These are phyloP conservation scores for Elymus sibiricus DNA, from an alignment of 176 grass and related monocot species.

Conservation along the genomic window DNA sequence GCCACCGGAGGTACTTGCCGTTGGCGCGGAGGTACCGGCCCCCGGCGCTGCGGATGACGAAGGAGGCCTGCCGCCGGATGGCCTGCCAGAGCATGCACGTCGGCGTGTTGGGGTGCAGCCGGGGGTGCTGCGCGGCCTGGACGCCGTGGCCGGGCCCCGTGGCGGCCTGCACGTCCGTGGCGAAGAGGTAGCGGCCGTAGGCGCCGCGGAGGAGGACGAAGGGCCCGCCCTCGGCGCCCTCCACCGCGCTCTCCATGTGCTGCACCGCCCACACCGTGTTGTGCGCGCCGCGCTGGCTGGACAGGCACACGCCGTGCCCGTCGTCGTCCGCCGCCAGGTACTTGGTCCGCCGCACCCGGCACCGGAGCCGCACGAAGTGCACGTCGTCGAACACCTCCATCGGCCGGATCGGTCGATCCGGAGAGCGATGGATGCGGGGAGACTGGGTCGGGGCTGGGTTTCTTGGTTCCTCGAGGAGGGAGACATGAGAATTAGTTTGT, in stretches of 20 bases:
- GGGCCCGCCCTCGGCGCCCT: conserved; percentile 15
- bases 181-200: conserved; percentile 41
- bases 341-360: conserved; percentile 3
- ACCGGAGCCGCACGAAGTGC: conserved; percentile 35
- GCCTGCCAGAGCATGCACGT: conserved; percentile 24
- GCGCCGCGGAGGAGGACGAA: conserved; percentile 31
- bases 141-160: conserved; percentile 16
- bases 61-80: background rate
- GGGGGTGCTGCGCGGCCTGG: conserved; percentile 15
- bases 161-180: background rate
- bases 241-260: background rate
- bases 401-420: background rate
- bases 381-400: conserved; percentile 43
- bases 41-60: conserved; percentile 9
- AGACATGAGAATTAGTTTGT: background rate
- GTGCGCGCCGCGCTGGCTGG: conserved; percentile 26
- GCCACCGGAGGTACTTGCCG: conserved; percentile 20
- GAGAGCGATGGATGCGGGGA: conserved; percentile 1
- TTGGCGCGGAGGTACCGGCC: conserved; percentile 15
- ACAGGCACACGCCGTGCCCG: conserved; percentile 13
- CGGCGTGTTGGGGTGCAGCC: background rate
- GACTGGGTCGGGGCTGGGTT: conserved; percentile 2
- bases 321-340: conserved; percentile 34
- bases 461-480: background rate
- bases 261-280: conserved; percentile 47